A percentile compares a stretch with the other conserved stretches of the same genome.
Evolutionary conservation across 345 rosid species (phyloP).

Genomic region (Syzygium grande): DNA sequence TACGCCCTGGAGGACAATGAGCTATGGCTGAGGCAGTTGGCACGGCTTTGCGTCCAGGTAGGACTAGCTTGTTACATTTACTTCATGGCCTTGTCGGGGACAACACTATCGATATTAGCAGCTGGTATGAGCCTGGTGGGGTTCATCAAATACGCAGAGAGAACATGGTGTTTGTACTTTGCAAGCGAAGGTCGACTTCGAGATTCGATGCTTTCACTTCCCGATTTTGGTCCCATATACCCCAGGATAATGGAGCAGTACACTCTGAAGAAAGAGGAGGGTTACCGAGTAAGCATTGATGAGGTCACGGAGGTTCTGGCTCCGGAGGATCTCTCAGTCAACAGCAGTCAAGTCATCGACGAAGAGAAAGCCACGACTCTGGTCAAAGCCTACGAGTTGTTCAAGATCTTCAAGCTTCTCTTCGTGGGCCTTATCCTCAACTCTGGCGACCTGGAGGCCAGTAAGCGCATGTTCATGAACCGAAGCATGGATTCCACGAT

Average conservation of each 20-base stretch:
- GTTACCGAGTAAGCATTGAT: background rate
- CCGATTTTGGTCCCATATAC: background rate
- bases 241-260: background rate
- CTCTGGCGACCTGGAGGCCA: slow-evolving; percentile 1
- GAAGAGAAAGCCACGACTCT: background rate
- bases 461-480: background rate
- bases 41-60: background rate
- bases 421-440: slow-evolving; percentile 28
- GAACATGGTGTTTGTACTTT: background rate
- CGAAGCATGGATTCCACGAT: background rate
- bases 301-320: background rate
- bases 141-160: background rate
- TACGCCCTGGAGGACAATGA: background rate
- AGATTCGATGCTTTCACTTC: background rate
- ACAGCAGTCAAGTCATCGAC: background rate
- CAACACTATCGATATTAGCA: background rate
- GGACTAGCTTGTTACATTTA: background rate
- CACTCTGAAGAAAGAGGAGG: background rate
- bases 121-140: background rate
- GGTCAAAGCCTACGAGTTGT: slow-evolving; percentile 10
- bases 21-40: background rate
- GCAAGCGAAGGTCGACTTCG: background rate
- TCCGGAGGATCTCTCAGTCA: background rate
- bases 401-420: slow-evolving; percentile 25
- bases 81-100: background rate